phyloP scores from a whole-genome alignment of 1,284 basidiomycete species.

The Ustilago lituana region DNA sequence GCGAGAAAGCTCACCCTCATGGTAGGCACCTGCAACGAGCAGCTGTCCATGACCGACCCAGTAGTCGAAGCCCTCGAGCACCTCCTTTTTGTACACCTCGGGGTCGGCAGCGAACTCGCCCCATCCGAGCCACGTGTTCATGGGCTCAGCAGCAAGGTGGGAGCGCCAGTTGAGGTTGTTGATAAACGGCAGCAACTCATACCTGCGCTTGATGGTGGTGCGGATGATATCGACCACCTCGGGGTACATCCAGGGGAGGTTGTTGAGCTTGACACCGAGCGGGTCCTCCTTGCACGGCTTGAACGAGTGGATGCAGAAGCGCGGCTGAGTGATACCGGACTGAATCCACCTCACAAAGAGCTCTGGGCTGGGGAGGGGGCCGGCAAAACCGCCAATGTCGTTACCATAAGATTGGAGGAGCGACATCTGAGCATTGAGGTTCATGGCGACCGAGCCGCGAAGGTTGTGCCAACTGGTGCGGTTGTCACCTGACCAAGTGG shows the following conservation, averaged over 20 bases:
- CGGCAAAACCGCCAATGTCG: slow-evolving; percentile 70
- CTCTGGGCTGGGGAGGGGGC: slow-evolving; percentile 68
- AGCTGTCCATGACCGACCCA: slow-evolving; percentile 69
- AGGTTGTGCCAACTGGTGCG: slow-evolving; percentile 68
- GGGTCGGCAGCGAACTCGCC: slow-evolving; percentile 68
- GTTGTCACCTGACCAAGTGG: slow-evolving; percentile 70
- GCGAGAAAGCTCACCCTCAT: slow-evolving; percentile 63
- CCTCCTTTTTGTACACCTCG: slow-evolving; percentile 65
- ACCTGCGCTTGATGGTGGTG: slow-evolving; percentile 68
- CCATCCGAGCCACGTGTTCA: slow-evolving; percentile 69
- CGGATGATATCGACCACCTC: slow-evolving; percentile 68
- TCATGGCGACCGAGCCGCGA: slow-evolving; percentile 67
- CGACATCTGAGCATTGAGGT: slow-evolving; percentile 68
- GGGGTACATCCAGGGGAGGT: slow-evolving; percentile 70
- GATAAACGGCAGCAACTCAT: slow-evolving; percentile 68
- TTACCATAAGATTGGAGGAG: slow-evolving; percentile 58
- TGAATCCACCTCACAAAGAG: slow-evolving; percentile 70
- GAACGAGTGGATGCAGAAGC: slow-evolving; percentile 68
- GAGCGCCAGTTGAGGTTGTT: slow-evolving; percentile 68
- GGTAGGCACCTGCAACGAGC: slow-evolving; percentile 67
- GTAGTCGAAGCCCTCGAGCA: slow-evolving; percentile 69
- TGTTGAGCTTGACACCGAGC: slow-evolving; percentile 67
- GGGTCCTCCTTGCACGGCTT: slow-evolving; percentile 69
- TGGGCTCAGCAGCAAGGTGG: slow-evolving; percentile 66
- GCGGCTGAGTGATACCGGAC: slow-evolving; percentile 63